phyloP scores from a whole-genome alignment of 306 rosid species.

The Glycine latifolia region DNA sequence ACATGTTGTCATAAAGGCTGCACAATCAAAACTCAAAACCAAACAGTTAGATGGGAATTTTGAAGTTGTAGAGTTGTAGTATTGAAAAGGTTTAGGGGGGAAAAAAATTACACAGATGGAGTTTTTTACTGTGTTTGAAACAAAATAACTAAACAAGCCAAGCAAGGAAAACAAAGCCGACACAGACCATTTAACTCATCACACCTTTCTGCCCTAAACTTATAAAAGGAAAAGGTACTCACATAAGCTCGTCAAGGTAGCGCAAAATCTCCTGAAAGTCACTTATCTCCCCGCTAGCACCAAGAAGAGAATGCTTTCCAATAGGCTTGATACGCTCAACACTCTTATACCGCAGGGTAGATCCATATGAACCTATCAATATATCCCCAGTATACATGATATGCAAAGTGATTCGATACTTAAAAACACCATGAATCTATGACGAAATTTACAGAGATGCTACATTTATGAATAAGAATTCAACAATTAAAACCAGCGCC shows the following conservation, averaged over 20 bases:
- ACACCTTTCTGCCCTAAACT: no score
- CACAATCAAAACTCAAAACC: conserved; percentile 46
- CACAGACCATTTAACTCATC: conserved; percentile 6
- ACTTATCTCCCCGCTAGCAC: conserved; percentile 96
- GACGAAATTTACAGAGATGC: conserved; percentile 22
- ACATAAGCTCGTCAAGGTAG: conserved; percentile 89
- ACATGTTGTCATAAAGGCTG: conserved; percentile 89
- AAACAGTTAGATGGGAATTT: conserved; percentile 33
- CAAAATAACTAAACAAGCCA: not conserved
- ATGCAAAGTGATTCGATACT: no score
- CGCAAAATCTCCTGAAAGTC: conserved; percentile 88
- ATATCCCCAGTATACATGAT: conserved; percentile 30
- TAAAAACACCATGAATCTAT: no score
- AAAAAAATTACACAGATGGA: not conserved
- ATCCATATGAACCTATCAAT: conserved; percentile 88
- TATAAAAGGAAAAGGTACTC: conserved; percentile 42
- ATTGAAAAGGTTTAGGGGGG: conserved; percentile 9
- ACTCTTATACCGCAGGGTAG: conserved; percentile 92
- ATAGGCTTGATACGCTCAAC: conserved; percentile 83
- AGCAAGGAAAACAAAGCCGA: conserved; percentile 21
- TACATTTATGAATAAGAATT: conserved; percentile 34
- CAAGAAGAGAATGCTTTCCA: conserved; percentile 92
- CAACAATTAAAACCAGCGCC: not conserved
- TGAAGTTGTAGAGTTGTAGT: conserved; percentile 19
- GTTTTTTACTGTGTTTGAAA: not conserved